A percentile compares a stretch with the other conserved stretches of the same genome.
These are phyloP conservation scores for Paraphaeosphaeria minitans DNA, from an alignment of 2,329 filamentous ascomycete species.

Conservation along the genomic window DNA sequence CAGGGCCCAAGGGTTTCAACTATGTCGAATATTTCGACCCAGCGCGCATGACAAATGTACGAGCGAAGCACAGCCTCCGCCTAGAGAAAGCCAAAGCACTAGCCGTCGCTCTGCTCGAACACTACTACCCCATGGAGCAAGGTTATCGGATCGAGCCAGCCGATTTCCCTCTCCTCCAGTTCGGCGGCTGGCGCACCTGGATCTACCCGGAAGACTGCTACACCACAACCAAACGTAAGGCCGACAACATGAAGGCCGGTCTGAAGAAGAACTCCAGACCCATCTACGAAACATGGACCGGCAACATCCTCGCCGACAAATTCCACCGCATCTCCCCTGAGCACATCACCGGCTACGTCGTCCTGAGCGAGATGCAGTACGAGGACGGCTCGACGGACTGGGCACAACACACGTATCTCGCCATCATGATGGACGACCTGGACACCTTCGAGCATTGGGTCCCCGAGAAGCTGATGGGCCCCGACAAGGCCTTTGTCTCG, in stretches of 20 bases:
- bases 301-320: background rate
- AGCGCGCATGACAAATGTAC: background rate
- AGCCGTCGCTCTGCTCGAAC: slow-evolving; percentile 23
- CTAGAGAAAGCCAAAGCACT: slow-evolving; percentile 27
- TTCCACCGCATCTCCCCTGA: slow-evolving; percentile 24
- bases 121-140: slow-evolving; percentile 29
- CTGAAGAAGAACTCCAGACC: slow-evolving; percentile 2
- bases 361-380: slow-evolving; percentile 12
- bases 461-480: slow-evolving; percentile 1
- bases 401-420: slow-evolving; percentile 25
- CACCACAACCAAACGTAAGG: slow-evolving; percentile 3
- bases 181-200: slow-evolving; percentile 22
- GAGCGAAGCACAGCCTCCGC: slow-evolving; percentile 13
- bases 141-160: slow-evolving; percentile 22
- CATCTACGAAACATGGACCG: background rate
- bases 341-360: slow-evolving; percentile 29
- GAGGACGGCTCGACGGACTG: background rate
- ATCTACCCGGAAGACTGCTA: slow-evolving; percentile 15
- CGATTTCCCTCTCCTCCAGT: slow-evolving; percentile 15
- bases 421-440: slow-evolving; percentile 33
- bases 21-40: background rate
- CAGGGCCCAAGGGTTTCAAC: background rate
- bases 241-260: background rate
- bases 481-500: background rate
- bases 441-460: slow-evolving; percentile 16